Base-by-base conservation (phyloP, 331 rosid genomes). In the Malus hybrid region DNA sequence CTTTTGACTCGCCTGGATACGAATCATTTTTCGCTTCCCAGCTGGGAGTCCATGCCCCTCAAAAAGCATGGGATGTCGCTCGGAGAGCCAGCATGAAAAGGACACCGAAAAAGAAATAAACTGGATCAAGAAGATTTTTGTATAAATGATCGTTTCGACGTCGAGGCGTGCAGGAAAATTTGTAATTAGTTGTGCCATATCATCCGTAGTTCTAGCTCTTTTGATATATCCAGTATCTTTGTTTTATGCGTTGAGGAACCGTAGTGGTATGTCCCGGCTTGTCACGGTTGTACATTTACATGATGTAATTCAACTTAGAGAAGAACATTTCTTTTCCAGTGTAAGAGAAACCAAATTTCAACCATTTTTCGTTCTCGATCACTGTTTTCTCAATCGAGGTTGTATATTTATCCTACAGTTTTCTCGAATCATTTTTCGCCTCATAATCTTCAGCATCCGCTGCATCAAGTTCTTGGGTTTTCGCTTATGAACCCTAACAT, bases 31-130 rank as follows among this genome's bases (percentile, higher is more conserved):
- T 94, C 4, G 96, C 97, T 9, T 76, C 96, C 69, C 98, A 91
- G 86, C 85, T 83, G 1, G 97, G 98, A 54, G 73, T 88, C 13
- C 75, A 82, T 75, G 86, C 90, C 33, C 97, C 98, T 28, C 98
- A 92, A 60, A 94, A 88, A 74, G 92, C 97, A 39, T 94, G 98
- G 98, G 98, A 94, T 75, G 98, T 94, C 80, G 98, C 98, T 34
- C 87, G 92, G 74, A 84, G 98, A 81, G 97, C 98, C 82, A 91
- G 98, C 86, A 82, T 86, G 85, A 88, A 46, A 5, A 93, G 88
- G 93, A 67, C 7, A n/a, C 81, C 71, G 57, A 82, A 59, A 31
- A 83, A 81, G 79, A 88, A 84, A 72, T 90, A 83, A 81, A 77
- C 70, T 74, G 79, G 73, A 65, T 71, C 29, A 71, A 50, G 48